Conservation (phyloP, 2,329 filamentous ascomycete genomes). For the Pseudogymnoascus verrucosus region DNA sequence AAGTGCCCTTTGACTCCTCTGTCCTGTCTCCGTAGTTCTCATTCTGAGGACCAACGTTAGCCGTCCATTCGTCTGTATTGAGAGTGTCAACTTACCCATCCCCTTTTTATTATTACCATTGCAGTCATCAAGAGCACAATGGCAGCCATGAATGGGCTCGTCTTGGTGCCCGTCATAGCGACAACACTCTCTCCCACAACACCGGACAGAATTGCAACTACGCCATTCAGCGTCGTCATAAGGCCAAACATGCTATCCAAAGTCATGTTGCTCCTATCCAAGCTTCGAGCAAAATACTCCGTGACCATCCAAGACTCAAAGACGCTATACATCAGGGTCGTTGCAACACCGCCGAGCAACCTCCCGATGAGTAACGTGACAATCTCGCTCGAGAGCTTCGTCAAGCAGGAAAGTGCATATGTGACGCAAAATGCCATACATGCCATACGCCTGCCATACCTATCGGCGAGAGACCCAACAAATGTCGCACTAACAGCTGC, state of each 20-base stretch:
- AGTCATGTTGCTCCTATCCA: conserved; percentile 35
- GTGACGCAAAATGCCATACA: conserved; percentile 47
- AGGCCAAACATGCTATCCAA: conserved; percentile 45
- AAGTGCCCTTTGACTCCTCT: conserved; percentile 17
- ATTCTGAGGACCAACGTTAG: conserved; percentile 26
- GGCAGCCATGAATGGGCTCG: conserved; percentile 45
- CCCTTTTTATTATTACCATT: conserved; percentile 37
- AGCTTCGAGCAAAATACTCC: conserved; percentile 42
- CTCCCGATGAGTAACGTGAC: conserved; percentile 44
- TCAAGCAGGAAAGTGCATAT: conserved; percentile 45
- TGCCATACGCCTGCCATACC: conserved; percentile 35
- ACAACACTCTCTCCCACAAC: conserved; percentile 46
- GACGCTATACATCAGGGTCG: conserved; percentile 49
- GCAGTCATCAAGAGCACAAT: conserved; percentile 35
- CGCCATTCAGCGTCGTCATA: conserved; percentile 45
- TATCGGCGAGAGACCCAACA: conserved; percentile 26
- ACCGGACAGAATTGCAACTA: conserved; percentile 47
- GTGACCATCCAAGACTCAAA: conserved; percentile 57
- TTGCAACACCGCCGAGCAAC: conserved; percentile 45
- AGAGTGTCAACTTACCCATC: conserved; percentile 37
- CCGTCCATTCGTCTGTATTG: background rate
- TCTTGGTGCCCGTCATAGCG: conserved; percentile 36
- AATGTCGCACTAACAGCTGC: conserved; percentile 27
- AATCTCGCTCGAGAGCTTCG: conserved; percentile 38
- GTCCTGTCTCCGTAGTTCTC: conserved; percentile 41